Evolutionary conservation across 495 filamentous ascomycete species (phyloP).

Genomic region (Penicillium coffeae): DNA sequence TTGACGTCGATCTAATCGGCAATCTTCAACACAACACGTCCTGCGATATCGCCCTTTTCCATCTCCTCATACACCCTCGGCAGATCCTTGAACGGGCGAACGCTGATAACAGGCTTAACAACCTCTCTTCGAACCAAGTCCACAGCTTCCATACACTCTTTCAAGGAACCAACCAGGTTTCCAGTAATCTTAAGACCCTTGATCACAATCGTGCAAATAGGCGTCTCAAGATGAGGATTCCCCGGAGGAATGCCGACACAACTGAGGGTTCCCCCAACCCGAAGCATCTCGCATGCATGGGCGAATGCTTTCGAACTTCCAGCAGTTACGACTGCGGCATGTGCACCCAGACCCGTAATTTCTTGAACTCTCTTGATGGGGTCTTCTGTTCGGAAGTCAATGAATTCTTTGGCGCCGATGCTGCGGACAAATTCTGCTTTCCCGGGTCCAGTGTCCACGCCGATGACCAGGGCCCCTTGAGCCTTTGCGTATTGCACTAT

Average conservation of each 20-base stretch:
- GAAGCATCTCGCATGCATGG: conserved; percentile 49
- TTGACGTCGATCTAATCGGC: conserved; percentile 11
- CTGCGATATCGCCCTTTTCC: conserved; percentile 42
- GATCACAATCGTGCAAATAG: conserved; percentile 47
- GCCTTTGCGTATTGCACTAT: conserved; percentile 47
- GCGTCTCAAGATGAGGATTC: conserved; percentile 38
- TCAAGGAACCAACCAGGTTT: conserved; percentile 47
- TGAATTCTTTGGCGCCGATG: conserved; percentile 40
- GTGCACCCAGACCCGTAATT: conserved; percentile 42
- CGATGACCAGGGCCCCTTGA: conserved; percentile 44
- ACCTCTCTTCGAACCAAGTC: conserved; percentile 43
- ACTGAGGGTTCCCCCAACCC: conserved; percentile 45
- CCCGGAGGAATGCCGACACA: conserved; percentile 48
- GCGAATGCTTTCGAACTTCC: conserved; percentile 44
- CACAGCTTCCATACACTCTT: conserved; percentile 51
- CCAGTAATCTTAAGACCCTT: conserved; percentile 44
- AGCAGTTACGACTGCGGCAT: conserved; percentile 42
- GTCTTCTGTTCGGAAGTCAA: conserved; percentile 41
- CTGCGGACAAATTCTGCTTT: conserved; percentile 40
- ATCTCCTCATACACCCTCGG: conserved; percentile 44
- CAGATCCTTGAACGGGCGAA: conserved; percentile 43
- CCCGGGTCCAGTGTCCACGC: conserved; percentile 39
- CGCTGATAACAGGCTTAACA: conserved; percentile 43
- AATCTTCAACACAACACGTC: conserved; percentile 36
- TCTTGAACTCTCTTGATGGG: conserved; percentile 34